These are phyloP conservation scores for Apostasia shenzhenica DNA, from an alignment of 106 monocot species.

Conservation along the genomic window DNA sequence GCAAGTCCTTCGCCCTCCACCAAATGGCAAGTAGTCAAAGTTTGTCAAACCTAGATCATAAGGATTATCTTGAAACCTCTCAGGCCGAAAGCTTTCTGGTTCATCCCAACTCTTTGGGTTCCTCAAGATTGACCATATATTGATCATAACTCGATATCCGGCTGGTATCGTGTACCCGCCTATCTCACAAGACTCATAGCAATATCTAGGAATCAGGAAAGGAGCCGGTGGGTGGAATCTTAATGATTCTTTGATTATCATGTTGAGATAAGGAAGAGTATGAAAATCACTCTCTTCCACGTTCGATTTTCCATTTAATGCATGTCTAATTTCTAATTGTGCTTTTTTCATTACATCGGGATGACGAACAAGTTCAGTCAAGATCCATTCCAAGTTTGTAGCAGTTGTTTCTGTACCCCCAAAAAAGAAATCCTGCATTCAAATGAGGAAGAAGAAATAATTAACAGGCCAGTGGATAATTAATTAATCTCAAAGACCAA, in stretches of 20 bases:
- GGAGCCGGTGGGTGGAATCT: slow-evolving; percentile 12
- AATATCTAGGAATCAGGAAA: slow-evolving; percentile 4
- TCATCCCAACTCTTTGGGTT: slow-evolving; percentile 12
- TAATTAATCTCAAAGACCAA: too few species aligned
- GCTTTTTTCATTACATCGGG: slow-evolving; percentile 6
- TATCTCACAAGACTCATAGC: not conserved
- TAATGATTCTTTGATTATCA: slow-evolving; percentile 17
- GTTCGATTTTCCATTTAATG: not conserved
- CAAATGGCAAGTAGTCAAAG: slow-evolving; percentile 11
- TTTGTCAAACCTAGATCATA: not conserved
- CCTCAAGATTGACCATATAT: slow-evolving; percentile 14
- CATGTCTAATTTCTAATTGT: slow-evolving; percentile 10
- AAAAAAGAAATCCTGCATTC: slow-evolving; percentile 20
- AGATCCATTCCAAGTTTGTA: not conserved
- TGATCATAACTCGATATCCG: slow-evolving; percentile 3
- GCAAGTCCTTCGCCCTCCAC: slow-evolving; percentile 7
- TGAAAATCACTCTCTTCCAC: not conserved
- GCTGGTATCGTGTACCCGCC: slow-evolving; percentile 6
- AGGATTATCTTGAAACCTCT: not conserved
- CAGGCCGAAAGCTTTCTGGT: slow-evolving; percentile 11
- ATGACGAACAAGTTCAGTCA: slow-evolving; percentile 9
- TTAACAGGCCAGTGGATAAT: too few species aligned
- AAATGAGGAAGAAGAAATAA: too few species aligned
- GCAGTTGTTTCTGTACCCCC: slow-evolving; percentile 12
- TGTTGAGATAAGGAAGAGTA: slow-evolving; percentile 6